Evolutionary conservation across 306 rosid species (phyloP), one percentile per base, ranked within the genome.

Genomic region (Ceratonia siliqua): DNA sequence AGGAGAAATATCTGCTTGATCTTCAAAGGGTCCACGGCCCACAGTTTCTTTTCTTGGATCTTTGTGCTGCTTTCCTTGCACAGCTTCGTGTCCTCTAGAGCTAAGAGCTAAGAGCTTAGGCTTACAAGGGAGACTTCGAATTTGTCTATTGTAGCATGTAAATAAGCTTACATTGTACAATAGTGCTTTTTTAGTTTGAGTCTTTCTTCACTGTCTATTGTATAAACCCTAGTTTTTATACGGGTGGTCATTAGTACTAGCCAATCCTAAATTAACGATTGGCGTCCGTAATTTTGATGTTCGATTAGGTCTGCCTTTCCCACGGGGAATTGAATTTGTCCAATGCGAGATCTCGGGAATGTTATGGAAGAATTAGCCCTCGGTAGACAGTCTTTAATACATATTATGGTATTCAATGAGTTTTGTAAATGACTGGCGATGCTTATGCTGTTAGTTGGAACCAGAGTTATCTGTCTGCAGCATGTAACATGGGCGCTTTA

Each of bases 11-110:
- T 72, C 86, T 94, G 57, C 94, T 94, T 65, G 98, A 94, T 86
- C 86, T 94, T 54, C 98, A 94, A 84, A 81, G 96, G 87, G 90
- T 94, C 8, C 89, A 89, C 76, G 98, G 98, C 14, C 96, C 98
- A 1, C 97, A 94, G 79, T 87, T 94, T 79, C 90, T 94, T 64
- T 94, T 94, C 93, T 73, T 94, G 86, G 97, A 88, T 82, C 98
- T 94, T 18, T 94, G 98, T 71, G 97, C 97, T 2, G 90, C 97
- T 9, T 94, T 91, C 86, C 91, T 94, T 55, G 88, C 98, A 1
- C 97, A 89, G 82, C 91, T 94, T 39, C 91, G 88, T 0, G 91
- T 94, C 48, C 89, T 88, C 50, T 91, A 82, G 73, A 41, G 77
- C 43, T 32, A 66, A 82, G 73, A 41, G 77, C 43, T 32, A 66